Evolutionary conservation across 2,329 filamentous ascomycete species (phyloP), one percentile per base, ranked within the genome.

Genomic region (Grosmannia penicillata): DNA sequence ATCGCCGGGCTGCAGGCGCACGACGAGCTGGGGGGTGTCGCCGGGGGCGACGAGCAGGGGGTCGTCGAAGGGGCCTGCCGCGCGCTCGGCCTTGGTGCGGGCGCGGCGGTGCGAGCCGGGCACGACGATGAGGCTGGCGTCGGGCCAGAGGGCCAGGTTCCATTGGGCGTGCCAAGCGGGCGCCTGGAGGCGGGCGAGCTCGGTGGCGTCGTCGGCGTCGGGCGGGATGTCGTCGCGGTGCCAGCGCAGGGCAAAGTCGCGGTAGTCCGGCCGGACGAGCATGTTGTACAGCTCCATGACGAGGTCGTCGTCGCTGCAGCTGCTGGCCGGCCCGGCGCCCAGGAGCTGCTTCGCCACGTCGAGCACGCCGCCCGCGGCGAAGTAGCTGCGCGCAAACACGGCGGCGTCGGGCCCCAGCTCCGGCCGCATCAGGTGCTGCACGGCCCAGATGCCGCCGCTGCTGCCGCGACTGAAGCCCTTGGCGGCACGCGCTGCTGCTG

Each of bases 201-300:
- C 86, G 51, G 87, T 75, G 17, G 78, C 76, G 0, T 72, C 53
- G 0, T 64, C 66, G 0, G 77, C 82, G 1, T 67, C 63, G n/a
- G 76, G 67, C 3, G 75, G 65, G 33, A 93, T 78, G 52, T 93
- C 84, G 52, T 94, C 86, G 24, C 86, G 66, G 54, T 94, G 86
- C 86, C 86, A 93, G 35, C 78, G 63, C 36, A 94, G 66, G 50
- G 73, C 74, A 50, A 89, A 93, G 47, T 79, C 73, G 3, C 53
- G 48, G 34, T 43, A 43, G 28, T 76, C 74, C 0, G 85, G 85
- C 6, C 80, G 65, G 13, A 93, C 76, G 8, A 93, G 75, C 58
- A 93, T 68, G 54, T 94, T 94, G 59, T 85, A 86, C 15, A 94
- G 62, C 58, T 93, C 86, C 75, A 93, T 82, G 28, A 89, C 79